These are phyloP conservation scores for Asterochloris sp. DNA, from an alignment of 139 green algal species.

Conservation along the genomic window DNA sequence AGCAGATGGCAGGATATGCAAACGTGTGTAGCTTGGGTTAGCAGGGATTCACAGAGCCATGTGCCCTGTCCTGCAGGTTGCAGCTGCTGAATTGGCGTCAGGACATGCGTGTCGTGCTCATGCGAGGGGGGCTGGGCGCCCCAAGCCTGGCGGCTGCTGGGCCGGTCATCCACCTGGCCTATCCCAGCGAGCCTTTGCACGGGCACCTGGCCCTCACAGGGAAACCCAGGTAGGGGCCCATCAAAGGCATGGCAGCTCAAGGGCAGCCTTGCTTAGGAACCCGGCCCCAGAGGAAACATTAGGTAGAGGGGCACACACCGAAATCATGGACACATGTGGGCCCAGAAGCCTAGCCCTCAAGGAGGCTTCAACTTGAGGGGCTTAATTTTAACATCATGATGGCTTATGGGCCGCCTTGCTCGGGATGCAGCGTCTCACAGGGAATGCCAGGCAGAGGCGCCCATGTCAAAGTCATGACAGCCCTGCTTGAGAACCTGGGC, in stretches of 20 bases:
- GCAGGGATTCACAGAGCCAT: background rate
- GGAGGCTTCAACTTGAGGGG: too few relatives aligned
- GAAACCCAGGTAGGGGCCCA: slow-evolving; percentile 25
- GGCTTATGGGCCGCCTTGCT: too few relatives aligned
- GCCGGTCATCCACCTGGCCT: slow-evolving; percentile 23
- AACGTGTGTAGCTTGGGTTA: too few relatives aligned
- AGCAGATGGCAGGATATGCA: background rate
- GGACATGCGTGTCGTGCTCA: slow-evolving; percentile 24
- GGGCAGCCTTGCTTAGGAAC: background rate
- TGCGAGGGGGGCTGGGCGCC: slow-evolving; percentile 28
- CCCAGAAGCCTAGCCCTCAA: too few relatives aligned
- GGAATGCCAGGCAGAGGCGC: too few relatives aligned
- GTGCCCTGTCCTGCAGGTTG: slow-evolving; percentile 24
- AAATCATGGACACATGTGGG: too few relatives aligned
- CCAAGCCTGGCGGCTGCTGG: slow-evolving; percentile 20
- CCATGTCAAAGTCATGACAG: too few relatives aligned
- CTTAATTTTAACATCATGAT: too few relatives aligned
- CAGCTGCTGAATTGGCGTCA: slow-evolving; percentile 34
- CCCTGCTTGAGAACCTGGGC: too few relatives aligned
- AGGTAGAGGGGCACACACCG: too few relatives aligned
- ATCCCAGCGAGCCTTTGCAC: slow-evolving; percentile 43
- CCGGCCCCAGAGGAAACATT: too few relatives aligned
- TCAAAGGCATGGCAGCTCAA: background rate
- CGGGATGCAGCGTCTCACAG: too few relatives aligned
- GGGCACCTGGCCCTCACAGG: slow-evolving; percentile 42